Conservation (phyloP, 1,139 yeast genomes). For the Geotrichum carabidarum region DNA sequence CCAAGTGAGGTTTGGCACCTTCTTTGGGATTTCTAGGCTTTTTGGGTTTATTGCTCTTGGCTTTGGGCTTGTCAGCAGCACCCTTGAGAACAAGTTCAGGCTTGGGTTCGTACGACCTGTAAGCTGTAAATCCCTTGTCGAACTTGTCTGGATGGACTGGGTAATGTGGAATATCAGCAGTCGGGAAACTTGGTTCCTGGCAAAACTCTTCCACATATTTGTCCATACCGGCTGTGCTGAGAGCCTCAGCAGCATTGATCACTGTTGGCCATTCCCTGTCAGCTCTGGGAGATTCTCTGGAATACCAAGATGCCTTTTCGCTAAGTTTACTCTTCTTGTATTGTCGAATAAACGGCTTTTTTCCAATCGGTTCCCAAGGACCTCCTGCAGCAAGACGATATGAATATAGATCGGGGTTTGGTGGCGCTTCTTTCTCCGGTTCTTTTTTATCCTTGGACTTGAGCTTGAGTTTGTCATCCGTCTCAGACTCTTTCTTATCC, state of each 20-base stretch:
- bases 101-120: background rate
- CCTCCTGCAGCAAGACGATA: background rate
- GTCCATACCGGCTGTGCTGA: background rate
- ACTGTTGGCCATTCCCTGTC: background rate
- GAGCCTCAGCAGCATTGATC: background rate
- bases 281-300: background rate
- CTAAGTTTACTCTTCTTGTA: background rate
- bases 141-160: background rate
- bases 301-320: background rate
- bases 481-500: constrained; percentile 7
- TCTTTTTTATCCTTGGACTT: constrained; percentile 4
- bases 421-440: background rate
- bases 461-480: constrained; percentile 3
- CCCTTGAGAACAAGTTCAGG: background rate
- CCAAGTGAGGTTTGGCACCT: background rate
- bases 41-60: background rate
- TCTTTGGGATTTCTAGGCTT: background rate
- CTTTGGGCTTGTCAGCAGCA: background rate
- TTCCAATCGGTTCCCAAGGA: background rate
- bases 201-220: background rate
- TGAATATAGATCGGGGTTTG: background rate
- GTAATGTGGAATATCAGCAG: background rate
- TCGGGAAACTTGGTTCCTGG: background rate
- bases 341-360: background rate
- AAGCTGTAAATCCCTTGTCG: background rate